Conservation (phyloP, 2,329 filamentous ascomycete species). For the Colletotrichum echinochloae region DNA sequence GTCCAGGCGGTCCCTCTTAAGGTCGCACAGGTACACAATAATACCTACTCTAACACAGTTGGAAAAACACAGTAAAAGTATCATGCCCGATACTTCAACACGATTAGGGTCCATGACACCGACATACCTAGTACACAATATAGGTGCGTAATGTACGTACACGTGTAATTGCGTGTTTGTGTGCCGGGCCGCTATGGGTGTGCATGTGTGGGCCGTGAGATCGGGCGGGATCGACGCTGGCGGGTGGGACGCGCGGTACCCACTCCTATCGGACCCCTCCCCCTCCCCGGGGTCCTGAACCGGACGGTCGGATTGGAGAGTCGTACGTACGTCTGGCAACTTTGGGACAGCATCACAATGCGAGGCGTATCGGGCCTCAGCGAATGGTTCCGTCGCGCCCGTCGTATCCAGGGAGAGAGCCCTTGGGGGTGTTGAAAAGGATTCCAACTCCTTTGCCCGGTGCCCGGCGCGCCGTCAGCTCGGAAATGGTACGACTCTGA, state of each 20-base stretch:
- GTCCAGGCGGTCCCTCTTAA: too few relatives aligned
- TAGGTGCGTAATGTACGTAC: not conserved
- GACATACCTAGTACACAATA: too few relatives aligned
- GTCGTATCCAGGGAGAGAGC: slow-evolving; percentile 16
- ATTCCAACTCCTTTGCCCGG: not conserved
- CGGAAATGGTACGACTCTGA: slow-evolving; percentile 29
- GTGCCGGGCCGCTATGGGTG: not conserved
- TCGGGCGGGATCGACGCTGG: slow-evolving; percentile 14
- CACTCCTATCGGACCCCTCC: slow-evolving; percentile 1
- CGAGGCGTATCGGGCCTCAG: too few relatives aligned
- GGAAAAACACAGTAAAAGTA: too few relatives aligned
- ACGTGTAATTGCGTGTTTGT: not conserved
- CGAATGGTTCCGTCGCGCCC: too few relatives aligned
- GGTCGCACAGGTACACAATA: too few relatives aligned
- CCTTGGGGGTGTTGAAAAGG: slow-evolving; percentile 1
- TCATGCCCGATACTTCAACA: too few relatives aligned
- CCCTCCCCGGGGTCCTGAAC: too few relatives aligned
- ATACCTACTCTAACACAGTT: too few relatives aligned
- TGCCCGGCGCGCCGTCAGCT: slow-evolving; percentile 10
- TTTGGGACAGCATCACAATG: not conserved
- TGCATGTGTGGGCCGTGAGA: not conserved
- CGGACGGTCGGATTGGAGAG: not conserved
- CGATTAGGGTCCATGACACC: not conserved
- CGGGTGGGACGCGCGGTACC: not conserved
- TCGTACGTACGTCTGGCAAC: too few relatives aligned